These are phyloP conservation scores for Hypoxylon rubiginosum DNA, from an alignment of 2,329 filamentous ascomycete species.

Conservation along the genomic window DNA sequence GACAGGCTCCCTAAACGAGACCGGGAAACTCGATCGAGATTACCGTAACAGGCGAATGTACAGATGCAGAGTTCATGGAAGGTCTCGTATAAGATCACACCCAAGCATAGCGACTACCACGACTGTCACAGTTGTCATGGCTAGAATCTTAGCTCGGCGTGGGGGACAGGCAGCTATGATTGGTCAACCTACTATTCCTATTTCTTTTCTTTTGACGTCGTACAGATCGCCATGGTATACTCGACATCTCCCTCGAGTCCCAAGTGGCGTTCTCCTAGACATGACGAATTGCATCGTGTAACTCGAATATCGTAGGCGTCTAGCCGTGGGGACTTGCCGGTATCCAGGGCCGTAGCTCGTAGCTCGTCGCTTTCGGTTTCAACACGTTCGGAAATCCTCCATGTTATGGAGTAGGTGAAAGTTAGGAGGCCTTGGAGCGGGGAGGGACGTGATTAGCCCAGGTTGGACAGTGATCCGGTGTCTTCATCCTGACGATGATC, in stretches of 20 bases:
- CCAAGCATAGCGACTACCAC: slow-evolving; percentile 10
- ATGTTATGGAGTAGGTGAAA: slow-evolving; percentile 5
- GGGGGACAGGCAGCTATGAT: slow-evolving; percentile 25
- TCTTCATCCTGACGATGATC: slow-evolving; percentile 29
- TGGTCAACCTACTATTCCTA: slow-evolving; percentile 22
- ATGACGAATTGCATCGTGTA: background rate
- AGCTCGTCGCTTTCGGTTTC: background rate
- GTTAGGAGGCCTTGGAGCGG: slow-evolving; percentile 11
- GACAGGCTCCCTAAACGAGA: background rate
- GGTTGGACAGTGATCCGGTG: background rate
- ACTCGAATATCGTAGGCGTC: background rate
- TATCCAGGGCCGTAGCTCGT: background rate
- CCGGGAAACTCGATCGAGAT: background rate
- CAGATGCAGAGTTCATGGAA: slow-evolving; percentile 3
- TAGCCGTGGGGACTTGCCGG: background rate
- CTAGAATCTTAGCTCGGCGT: slow-evolving; percentile 22
- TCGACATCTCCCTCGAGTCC: background rate
- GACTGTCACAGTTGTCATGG: background rate
- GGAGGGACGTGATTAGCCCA: background rate
- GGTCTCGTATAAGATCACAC: slow-evolving; percentile 11
- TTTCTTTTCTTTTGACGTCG: slow-evolving; percentile 18
- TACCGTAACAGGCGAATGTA: background rate
- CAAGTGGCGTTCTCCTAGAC: background rate
- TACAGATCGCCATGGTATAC: slow-evolving; percentile 4
- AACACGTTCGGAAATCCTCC: background rate